Evolutionary conservation across 345 rosid genomes (phyloP).

Genomic region (Raphanus sativus): DNA sequence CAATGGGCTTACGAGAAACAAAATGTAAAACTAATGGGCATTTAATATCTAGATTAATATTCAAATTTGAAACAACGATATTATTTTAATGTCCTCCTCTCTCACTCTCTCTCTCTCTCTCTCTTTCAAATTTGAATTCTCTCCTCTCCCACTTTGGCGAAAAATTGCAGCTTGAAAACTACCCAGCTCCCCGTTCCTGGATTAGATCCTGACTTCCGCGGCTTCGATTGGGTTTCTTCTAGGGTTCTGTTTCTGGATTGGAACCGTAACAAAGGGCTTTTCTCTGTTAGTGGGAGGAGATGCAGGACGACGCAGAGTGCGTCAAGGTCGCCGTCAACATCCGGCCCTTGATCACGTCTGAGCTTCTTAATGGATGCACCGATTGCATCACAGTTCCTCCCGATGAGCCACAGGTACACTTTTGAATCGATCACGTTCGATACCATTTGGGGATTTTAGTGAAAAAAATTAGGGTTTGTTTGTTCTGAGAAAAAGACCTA

Average conservation of each 20-base stretch:
- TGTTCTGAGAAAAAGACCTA: not conserved
- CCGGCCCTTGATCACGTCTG: not conserved
- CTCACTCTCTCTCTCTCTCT: not conserved
- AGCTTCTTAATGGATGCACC: not conserved
- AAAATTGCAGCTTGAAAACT: too few relatives aligned
- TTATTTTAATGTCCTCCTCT: constrained; percentile 1
- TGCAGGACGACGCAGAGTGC: not conserved
- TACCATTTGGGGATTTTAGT: not conserved
- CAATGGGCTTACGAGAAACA: not conserved
- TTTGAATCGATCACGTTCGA: not conserved
- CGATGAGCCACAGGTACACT: not conserved
- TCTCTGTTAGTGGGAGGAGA: not conserved
- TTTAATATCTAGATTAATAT: too few relatives aligned
- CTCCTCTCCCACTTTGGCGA: not conserved
- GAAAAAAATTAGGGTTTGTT: not conserved
- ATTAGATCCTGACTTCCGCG: too few relatives aligned
- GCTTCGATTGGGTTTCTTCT: not conserved
- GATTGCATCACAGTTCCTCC: not conserved
- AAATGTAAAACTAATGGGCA: not conserved
- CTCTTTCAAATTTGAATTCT: not conserved
- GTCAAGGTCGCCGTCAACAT: not conserved
- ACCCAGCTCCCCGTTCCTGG: not conserved
- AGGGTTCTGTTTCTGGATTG: not conserved
- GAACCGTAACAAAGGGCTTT: not conserved
- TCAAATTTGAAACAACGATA: not conserved